Evolutionary conservation across 306 rosid species (phyloP), one percentile per base, ranked within the genome.

Genomic region (Glycine tomentella): DNA sequence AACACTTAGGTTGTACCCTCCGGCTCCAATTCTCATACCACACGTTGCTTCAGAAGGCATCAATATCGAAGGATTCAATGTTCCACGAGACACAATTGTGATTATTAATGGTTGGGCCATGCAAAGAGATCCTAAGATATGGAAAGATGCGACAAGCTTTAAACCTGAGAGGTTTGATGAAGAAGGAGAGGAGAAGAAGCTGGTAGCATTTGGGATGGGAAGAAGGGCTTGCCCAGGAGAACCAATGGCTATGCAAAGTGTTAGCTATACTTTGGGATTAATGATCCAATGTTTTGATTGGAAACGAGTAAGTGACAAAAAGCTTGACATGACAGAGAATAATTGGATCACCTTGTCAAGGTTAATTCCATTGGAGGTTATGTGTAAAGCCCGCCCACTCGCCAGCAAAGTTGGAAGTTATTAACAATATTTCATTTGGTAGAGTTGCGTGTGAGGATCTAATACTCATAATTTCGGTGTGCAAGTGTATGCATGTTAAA

Each of bases 221-320:
- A 65, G 71, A 65, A 65, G 71, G 14, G 71, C 71, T 14, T 65
- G 71, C 8, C 71, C 51, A 6, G 71, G 72, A 42, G 72, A 67
- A 67, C 31, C 52, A 8, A 13, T 67, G 53, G 53, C 72, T 9
- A 67, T 67, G 72, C 72, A 67, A 9, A 67, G 36, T 0, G 34
- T 67, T 0, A 44, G 72, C 8, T 76, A 33, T 0, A 76, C 63
- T 33, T 2, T 76, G 10, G 80, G 80, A 9, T 49, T 50, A n/a
- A 5, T 76, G 72, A 15, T 76, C 15, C 80, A 76, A 46, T 62
- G 80, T 4, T 76, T 76, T 76, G 80, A 76, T 5, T 76, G 72
- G 80, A 76, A 76, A 9, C 16, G 80, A 8, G 63, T 8, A 1
- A 50, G 16, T 9, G 72, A 63, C 6, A 49, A 76, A 34, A 34